A percentile compares a stretch with the other conserved stretches of the same genome.
Evolutionary conservation across 768 basidiomycete species (phyloP).

Genomic region (Boletus eberwhitei): DNA sequence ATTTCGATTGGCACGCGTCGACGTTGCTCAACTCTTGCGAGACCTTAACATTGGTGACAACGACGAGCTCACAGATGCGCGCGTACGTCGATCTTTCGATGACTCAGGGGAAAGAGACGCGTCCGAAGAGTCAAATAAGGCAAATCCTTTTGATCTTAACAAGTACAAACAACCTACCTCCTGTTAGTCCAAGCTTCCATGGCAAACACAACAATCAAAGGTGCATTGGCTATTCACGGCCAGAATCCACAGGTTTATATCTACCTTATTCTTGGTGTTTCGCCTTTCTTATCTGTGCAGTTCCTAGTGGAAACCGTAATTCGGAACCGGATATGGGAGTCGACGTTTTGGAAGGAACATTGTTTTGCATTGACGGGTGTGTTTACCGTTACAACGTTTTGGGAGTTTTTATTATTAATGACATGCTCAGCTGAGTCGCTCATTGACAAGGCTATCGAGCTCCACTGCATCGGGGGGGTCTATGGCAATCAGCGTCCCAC

Average conservation of each 20-base stretch:
- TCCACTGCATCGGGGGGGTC: conserved; percentile 85
- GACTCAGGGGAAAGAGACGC: too few species aligned
- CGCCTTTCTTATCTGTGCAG: conserved; percentile 41
- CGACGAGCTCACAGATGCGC: conserved; percentile 47
- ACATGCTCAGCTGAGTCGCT: conserved; percentile 73
- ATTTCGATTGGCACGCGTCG: conserved; percentile 83
- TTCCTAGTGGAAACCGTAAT: conserved; percentile 95
- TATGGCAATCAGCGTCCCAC: conserved; percentile 95
- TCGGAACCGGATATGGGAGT: conserved; percentile 93
- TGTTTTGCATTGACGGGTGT: conserved; percentile 94
- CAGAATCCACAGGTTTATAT: conserved; percentile 89
- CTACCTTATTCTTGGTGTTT: background rate
- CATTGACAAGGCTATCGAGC: conserved; percentile 88
- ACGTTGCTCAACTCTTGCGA: conserved; percentile 60
- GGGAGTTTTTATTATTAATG: background rate
- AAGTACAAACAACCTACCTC: conserved; percentile 17
- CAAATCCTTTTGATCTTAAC: conserved; percentile 19
- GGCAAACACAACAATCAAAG: conserved; percentile 91
- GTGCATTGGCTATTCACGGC: conserved; percentile 89
- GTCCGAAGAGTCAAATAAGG: conserved; percentile 27
- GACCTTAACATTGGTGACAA: conserved; percentile 54
- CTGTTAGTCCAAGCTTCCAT: conserved; percentile 37
- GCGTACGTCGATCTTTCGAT: conserved; percentile 26
- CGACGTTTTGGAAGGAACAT: conserved; percentile 95
- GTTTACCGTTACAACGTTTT: conserved; percentile 19